Conservation (phyloP, 2,329 filamentous ascomycete genomes). For the Talaromyces sp. region DNA sequence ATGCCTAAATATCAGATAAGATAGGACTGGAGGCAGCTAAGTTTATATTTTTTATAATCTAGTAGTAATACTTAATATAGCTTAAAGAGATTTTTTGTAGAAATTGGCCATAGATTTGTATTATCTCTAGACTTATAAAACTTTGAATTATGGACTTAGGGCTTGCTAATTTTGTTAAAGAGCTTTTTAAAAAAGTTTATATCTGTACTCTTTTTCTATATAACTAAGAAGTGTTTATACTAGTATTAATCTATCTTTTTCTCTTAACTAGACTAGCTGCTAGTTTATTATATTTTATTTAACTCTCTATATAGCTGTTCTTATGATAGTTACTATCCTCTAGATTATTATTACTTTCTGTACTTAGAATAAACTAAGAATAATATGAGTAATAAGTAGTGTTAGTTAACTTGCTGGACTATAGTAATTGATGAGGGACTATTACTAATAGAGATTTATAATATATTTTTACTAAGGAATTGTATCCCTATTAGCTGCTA, state of each 20-base stretch:
- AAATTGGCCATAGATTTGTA: not conserved
- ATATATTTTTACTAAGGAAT: too few relatives aligned
- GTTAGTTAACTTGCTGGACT: too few relatives aligned
- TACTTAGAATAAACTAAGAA: too few relatives aligned
- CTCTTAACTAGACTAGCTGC: not conserved
- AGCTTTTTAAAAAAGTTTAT: not conserved
- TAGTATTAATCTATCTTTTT: not conserved
- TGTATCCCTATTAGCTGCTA: too few relatives aligned
- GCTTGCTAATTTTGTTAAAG: not conserved
- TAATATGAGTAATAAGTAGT: too few relatives aligned
- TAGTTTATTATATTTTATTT: not conserved
- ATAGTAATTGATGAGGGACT: too few relatives aligned
- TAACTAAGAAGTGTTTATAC: not conserved
- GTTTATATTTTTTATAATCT: not conserved
- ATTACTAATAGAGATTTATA: too few relatives aligned
- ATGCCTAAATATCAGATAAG: not conserved
- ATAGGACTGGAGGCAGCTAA: not conserved
- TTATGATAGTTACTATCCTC: not conserved
- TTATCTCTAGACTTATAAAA: not conserved
- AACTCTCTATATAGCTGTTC: not conserved
- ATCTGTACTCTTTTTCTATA: not conserved
- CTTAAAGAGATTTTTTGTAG: slow-evolving; percentile 2
- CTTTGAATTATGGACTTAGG: not conserved
- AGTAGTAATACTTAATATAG: not conserved
- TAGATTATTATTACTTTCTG: too few relatives aligned